Evolutionary conservation across 208 protist genomes (phyloP).

Genomic region (Acanthamoeba lenticulata): DNA sequence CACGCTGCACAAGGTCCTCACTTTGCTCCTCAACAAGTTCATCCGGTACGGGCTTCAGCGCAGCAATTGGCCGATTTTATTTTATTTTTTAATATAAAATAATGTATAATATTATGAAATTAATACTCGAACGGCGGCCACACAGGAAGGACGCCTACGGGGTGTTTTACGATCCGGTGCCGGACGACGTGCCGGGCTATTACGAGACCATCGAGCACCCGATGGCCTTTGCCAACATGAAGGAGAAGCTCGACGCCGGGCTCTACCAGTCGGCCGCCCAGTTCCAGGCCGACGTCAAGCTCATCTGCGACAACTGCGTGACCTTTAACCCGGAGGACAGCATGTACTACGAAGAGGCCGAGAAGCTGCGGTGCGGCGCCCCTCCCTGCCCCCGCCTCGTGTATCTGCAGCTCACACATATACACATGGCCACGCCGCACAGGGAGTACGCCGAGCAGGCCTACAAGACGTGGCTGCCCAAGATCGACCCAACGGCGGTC

Average conservation of each 20-base stretch:
- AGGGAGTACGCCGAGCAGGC: conserved; percentile 26
- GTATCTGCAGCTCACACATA: no score
- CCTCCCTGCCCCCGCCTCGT: no score
- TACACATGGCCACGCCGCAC: background rate
- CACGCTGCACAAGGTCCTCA: background rate
- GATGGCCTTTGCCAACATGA: conserved; percentile 41
- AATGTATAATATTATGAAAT: no score
- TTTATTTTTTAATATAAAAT: no score
- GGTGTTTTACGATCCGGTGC: conserved; percentile 47
- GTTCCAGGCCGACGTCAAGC: conserved; percentile 47
- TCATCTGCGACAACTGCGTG: conserved; percentile 51
- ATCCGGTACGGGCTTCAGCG: background rate
- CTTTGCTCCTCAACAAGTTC: background rate
- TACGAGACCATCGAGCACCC: conserved; percentile 39
- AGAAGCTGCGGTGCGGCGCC: background rate
- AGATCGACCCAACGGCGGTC: background rate
- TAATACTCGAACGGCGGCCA: no score
- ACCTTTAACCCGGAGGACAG: conserved; percentile 13
- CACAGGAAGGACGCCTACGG: conserved; percentile 42
- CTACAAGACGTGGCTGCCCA: conserved; percentile 36
- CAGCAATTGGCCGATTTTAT: no score
- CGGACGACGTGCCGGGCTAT: conserved; percentile 27
- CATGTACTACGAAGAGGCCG: conserved; percentile 50
- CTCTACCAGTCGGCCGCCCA: background rate
- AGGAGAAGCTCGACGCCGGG: conserved; percentile 24